A percentile compares a stretch with the other conserved stretches of the same genome.
phyloP scores from a whole-genome alignment of 352 stramenopile genomes.

The Pseudoperonospora humuli region DNA sequence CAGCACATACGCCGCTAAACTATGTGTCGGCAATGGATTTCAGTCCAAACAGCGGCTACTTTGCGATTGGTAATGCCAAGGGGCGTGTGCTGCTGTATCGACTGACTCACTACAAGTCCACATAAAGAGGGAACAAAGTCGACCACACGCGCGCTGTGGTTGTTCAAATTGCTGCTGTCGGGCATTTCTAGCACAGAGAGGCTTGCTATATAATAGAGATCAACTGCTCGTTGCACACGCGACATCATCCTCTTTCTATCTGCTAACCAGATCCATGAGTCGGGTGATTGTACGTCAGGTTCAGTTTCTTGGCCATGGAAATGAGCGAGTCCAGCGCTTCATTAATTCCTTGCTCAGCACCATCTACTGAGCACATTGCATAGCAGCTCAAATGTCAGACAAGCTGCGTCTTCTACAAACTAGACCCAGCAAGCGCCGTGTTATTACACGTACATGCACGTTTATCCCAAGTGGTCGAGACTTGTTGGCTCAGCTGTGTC shows the following conservation, averaged over 20 bases:
- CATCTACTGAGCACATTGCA: conserved; percentile 14
- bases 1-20: conserved; percentile 91
- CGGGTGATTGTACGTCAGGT: conserved; percentile 32
- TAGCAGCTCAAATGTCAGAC: too few relatives aligned
- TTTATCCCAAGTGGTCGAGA: too few relatives aligned
- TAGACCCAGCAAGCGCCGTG: too few relatives aligned
- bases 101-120: conserved; percentile 91
- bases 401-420: too few relatives aligned
- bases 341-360: conserved; percentile 35
- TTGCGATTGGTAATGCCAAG: conserved; percentile 95
- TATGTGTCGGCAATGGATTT: conserved; percentile 96
- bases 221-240: conserved; percentile 21
- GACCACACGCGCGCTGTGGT: conserved; percentile 12
- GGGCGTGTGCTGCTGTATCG: conserved; percentile 95
- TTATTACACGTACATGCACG: too few relatives aligned
- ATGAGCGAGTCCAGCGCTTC: conserved; percentile 51
- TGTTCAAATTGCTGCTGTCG: conserved; percentile 10
- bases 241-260: conserved; percentile 5
- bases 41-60: conserved; percentile 89
- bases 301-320: conserved; percentile 53
- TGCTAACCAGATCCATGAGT: conserved; percentile 7
- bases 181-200: conserved; percentile 13
- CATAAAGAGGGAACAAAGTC: conserved; percentile 32
- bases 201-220: conserved; percentile 38
- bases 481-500: too few relatives aligned